Base-by-base conservation (phyloP, 352 stramenopile genomes). In the Plasmopara viticola region DNA sequence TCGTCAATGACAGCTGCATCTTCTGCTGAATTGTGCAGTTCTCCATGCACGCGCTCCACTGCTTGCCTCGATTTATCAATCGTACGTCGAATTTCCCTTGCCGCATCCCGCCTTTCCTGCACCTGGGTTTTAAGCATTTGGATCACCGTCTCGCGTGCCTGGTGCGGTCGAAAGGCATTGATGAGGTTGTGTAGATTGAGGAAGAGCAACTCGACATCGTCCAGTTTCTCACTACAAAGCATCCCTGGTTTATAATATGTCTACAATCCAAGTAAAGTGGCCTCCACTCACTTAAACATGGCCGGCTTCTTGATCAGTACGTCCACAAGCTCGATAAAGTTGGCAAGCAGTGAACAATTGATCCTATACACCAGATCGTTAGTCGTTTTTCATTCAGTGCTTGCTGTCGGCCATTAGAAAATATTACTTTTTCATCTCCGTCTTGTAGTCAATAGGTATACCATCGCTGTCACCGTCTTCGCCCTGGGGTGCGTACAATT, bases 131-230 rank as follows among this genome's bases (percentile, higher is more conserved):
- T 71, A 37, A 94, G 78, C 78, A 91, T 87, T 58, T 90, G 66
- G 40, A 94, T 81, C 50, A 91, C 83, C 12, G 69, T 89, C 62
- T 94, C 83, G 3, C 83, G 74, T n/a, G 80, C 78, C 51, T 94
- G 80, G 52, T 94, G 84, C 42, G 84, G 84, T 15, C 84, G 77
- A 66, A 91, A 94, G 31, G 78, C 64, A 65, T 94, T 94, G 62
- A 94, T 94, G 53, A 91, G 72, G 62, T 94, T 94, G 76, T 94
- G 84, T 80, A 94, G 85, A 64, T 94, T 94, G 48, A 94, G 67
- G 52, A 94, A 91, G 25, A 94, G 72, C 55, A 86, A 72, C 65
- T 94, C 84, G 15, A 94, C 58, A 48, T 94, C 84, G 62, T 88
- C 69, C 47, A 94, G 67, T 64, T 94, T 94, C 44, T 82, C 75